Evolutionary conservation across 345 rosid genomes (phyloP).

Genomic region (Excoecaria cochinchinensis): DNA sequence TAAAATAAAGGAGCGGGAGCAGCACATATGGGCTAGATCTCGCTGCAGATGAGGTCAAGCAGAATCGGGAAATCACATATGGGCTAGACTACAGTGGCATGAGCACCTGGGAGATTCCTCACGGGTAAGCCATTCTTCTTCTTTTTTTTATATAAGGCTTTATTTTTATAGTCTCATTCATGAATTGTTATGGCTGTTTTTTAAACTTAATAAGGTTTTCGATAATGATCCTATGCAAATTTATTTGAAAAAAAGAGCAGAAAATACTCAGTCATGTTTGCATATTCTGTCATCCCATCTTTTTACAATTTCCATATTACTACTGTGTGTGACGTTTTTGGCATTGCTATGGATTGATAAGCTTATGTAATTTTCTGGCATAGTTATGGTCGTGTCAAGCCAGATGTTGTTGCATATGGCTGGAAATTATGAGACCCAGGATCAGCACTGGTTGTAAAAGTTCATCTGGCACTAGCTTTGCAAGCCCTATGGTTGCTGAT

Average conservation of each 20-base stretch:
- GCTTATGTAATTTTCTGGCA: conserved; percentile 16
- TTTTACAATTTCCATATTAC: not conserved
- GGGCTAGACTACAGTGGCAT: no score
- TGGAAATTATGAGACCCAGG: conserved; percentile 95
- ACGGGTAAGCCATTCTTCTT: conserved; percentile 58
- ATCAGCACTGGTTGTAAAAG: conserved; percentile 96
- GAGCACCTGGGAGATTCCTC: conserved; percentile 99
- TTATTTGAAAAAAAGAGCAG: not conserved
- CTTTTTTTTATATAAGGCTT: not conserved
- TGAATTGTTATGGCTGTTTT: not conserved
- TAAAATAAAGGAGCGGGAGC: no score
- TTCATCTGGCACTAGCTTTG: conserved; percentile 96
- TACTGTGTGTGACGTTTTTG: not conserved
- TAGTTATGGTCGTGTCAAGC: conserved; percentile 95
- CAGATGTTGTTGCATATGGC: conserved; percentile 94
- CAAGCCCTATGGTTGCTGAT: conserved; percentile 99
- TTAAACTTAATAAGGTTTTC: not conserved
- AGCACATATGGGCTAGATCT: no score
- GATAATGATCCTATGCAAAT: not conserved
- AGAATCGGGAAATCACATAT: no score
- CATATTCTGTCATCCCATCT: not conserved
- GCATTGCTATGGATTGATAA: not conserved
- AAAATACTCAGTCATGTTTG: not conserved
- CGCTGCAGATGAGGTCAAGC: no score
- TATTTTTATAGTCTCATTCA: not conserved